Base-by-base conservation (phyloP, 2,329 filamentous ascomycete species). In the Fusarium siculi region DNA sequence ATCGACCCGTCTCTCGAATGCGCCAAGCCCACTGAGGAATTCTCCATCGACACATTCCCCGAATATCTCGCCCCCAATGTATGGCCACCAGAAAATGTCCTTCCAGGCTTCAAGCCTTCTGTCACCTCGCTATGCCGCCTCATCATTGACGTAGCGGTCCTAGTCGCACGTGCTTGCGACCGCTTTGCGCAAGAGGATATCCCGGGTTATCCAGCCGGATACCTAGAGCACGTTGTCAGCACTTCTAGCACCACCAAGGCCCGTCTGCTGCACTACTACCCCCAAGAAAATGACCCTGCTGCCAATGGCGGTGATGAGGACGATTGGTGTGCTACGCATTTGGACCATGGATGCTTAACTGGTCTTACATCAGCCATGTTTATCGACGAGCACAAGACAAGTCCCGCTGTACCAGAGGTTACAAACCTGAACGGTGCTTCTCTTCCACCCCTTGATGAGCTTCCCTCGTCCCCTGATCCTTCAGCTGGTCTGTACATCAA, bases 321-420 rank as follows among this genome's bases (percentile, higher is more conserved):
- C 81, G 93, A 97, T 83, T 99, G 96, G 96, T 99, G 96, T 81
- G 93, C 95, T 7, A 94, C 93, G 3, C 93, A 96, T 80, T 86
- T 96, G 63, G 96, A 98, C 81, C 95, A 98, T 78, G 95, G 96
- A 47, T 98, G 96, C 80, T 87, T 99, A 37, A 99, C 96, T 0
- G 96, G 95, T 19, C 87, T 99, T 39, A 99, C 96, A 1, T 96
- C 93, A 5, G 95, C 96, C 75, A 97, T 98, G 95, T 98, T 97
- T 81, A 88, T 98, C 70, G 94, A 98, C 79, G 96, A 98, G 83
- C 83, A 81, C 39, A 80, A 81, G 67, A 76, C 84, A 70, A 70
- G 76, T 66, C 76, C 84, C 43, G 74, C 83, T 46, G 79, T 84
- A 2, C 80, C 80, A 16, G 66, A 74, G 7, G 73, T 73, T 1